Evolutionary conservation across 495 filamentous ascomycete species (phyloP).

Genomic region (Penicilliopsis zonata): DNA sequence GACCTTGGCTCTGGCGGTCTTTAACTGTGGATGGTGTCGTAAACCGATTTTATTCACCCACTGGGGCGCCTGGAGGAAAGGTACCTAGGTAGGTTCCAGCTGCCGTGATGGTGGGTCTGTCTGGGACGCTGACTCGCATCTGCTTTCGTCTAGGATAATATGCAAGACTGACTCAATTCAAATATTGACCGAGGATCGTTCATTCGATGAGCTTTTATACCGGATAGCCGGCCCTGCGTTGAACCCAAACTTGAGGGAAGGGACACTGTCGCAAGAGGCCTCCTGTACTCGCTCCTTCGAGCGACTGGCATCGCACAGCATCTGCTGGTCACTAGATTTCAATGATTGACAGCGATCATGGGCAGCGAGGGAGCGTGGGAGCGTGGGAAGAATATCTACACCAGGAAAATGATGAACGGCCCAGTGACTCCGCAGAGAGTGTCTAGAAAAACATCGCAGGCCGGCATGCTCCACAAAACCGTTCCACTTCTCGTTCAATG

Average conservation of each 20-base stretch:
- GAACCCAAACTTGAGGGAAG: background rate
- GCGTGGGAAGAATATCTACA: slow-evolving; percentile 1
- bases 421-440: background rate
- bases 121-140: slow-evolving; percentile 1
- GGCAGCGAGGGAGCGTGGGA: background rate
- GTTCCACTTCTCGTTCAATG: background rate
- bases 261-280: background rate
- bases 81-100: background rate
- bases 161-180: background rate
- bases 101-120: background rate
- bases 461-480: background rate
- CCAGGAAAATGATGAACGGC: slow-evolving; percentile 1
- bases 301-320: background rate
- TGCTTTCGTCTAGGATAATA: background rate
- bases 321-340: background rate
- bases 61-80: background rate
- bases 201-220: too few relatives aligned
- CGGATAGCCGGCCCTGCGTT: too few relatives aligned
- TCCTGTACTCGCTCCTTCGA: background rate
- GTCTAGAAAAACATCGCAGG: background rate
- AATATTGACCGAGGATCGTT: background rate
- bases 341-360: slow-evolving; percentile 1
- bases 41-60: background rate
- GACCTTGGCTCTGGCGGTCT: background rate
- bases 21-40: background rate